Evolutionary conservation across 2,329 filamentous ascomycete species (phyloP), one percentile per base, ranked within the genome.

Genomic region (Cladosporium sp.): DNA sequence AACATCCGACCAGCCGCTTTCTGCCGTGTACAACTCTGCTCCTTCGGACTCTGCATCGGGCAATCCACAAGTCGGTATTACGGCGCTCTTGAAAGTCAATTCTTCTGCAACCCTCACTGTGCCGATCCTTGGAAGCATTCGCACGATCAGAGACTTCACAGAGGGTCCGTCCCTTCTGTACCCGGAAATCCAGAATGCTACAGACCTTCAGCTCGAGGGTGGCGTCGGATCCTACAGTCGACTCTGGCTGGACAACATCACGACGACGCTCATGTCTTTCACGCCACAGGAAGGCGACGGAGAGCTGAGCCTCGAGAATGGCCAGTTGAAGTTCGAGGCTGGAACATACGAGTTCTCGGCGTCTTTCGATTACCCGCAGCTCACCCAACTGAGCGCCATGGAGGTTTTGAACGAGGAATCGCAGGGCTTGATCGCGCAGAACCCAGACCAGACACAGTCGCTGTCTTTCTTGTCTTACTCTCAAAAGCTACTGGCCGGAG

Each of bases 381-480:
- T 84, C 3, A 68, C 74, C 4, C 80, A 82, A 52, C 65, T 85
- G 1, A 73, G 66, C 3, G 69, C 77, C 0, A 55, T 66, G 3
- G 67, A 79, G 41, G 77, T 83, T 0, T 62, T 86, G 4, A 80
- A 76, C 53, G 59, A 71, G 0, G 62, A 70, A 0, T 78, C 78
- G 0, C 67, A 71, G 22, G 63, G 64, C 7, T 65, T 84, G 3
- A 74, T 78, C 22, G 55, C 65, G 0, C 65, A 78, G 42, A 67
- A 75, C 31, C 66, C 72, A 0, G 74, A 73, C 37, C 72, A 80
- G 49, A 73, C 76, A 1, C 72, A 71, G 0, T 80, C 81, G 0
- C 66, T 85, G 0, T 79, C 81, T 0, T 85, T 86, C 65, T 68
- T 86, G 3, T 85, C 83, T 0, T 86, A 85, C 57, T 78, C 73